These are phyloP conservation scores for Lindgomyces ingoldianus DNA, from an alignment of 495 filamentous ascomycete genomes.

Conservation along the genomic window DNA sequence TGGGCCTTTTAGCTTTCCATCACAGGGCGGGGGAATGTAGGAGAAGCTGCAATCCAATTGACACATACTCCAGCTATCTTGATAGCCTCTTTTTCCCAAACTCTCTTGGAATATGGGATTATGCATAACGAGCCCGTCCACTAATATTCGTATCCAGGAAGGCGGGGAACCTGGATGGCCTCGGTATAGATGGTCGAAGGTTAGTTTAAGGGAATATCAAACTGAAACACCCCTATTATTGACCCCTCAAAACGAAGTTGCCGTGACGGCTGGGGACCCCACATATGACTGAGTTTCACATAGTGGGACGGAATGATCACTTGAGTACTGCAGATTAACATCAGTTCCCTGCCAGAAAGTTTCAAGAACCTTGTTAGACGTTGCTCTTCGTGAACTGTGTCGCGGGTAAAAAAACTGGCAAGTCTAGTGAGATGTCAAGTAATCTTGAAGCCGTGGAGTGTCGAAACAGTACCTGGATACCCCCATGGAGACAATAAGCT, in stretches of 20 bases:
- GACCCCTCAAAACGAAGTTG: neutral
- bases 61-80: neutral
- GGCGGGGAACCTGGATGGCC: neutral
- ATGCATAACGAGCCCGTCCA: neutral
- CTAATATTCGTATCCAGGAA: neutral
- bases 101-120: neutral
- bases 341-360: neutral
- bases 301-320: neutral
- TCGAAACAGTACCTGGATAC: too few species aligned
- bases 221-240: neutral
- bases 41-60: neutral
- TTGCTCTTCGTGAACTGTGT: neutral
- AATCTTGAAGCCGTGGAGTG: neutral
- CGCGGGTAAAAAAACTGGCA: neutral
- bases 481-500: too few species aligned
- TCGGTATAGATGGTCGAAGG: neutral
- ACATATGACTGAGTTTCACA: neutral
- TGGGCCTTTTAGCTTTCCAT: neutral
- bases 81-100: neutral
- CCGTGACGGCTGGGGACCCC: neutral
- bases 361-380: neutral
- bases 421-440: neutral
- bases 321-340: neutral
- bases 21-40: neutral
- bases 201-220: neutral